These are phyloP conservation scores for Kuraishia cidri DNA, from an alignment of 805 yeast species.

Conservation along the genomic window DNA sequence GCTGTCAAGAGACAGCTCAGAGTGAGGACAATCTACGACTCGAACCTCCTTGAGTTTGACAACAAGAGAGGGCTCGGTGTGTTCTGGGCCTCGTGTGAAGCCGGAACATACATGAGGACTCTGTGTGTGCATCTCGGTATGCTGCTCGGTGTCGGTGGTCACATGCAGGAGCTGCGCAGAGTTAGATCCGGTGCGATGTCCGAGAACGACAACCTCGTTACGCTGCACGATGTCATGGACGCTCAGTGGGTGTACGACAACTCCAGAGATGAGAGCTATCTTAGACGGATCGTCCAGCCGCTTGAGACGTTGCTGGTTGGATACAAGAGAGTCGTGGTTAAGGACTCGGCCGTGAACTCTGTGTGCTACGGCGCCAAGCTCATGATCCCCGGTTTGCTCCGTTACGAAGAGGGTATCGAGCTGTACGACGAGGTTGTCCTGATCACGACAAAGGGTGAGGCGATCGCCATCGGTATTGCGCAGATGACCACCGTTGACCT, in stretches of 20 bases:
- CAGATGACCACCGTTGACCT: conserved; percentile 98
- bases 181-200: conserved; percentile 95
- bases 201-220: conserved; percentile 87
- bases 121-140: conserved; percentile 98
- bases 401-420: conserved; percentile 97
- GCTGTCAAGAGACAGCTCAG: conserved; percentile 99
- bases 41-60: conserved; percentile 92
- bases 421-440: conserved; percentile 95
- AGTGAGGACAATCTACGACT: conserved; percentile 95
- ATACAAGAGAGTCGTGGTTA: conserved; percentile 90
- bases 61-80: conserved; percentile 95
- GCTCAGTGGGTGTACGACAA: conserved; percentile 98
- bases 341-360: conserved; percentile 92
- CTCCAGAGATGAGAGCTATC: conserved; percentile 92
- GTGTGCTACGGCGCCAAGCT: conserved; percentile 98
- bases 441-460: conserved; percentile 99
- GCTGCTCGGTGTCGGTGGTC: conserved; percentile 98
- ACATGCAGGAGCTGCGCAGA: conserved; percentile 99
- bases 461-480: conserved; percentile 96
- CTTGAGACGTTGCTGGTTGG: conserved; percentile 89
- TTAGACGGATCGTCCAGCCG: conserved; percentile 91
- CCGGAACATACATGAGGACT: conserved; percentile 99
- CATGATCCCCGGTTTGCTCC: conserved; percentile 96
- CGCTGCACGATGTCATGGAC: conserved; percentile 94
- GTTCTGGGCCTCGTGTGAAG: conserved; percentile 99